Evolutionary conservation across 1,284 basidiomycete species (phyloP).

Genomic region (Apiotrichum veenhuisii): DNA sequence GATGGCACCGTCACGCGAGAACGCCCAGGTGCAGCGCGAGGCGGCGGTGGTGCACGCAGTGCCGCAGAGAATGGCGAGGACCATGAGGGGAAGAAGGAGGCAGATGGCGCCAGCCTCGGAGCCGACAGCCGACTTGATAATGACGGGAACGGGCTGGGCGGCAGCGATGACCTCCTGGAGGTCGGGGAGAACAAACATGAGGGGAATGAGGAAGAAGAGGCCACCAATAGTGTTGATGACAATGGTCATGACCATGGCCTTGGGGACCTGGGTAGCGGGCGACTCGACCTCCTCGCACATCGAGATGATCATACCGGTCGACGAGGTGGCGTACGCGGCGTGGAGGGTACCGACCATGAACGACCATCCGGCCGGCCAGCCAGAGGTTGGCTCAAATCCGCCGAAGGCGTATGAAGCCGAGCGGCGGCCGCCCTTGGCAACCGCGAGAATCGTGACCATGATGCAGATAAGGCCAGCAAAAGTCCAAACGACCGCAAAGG

Average conservation of each 20-base stretch:
- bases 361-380: constrained; percentile 18
- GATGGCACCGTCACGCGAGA: constrained; percentile 51
- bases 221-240: constrained; percentile 30
- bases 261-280: constrained; percentile 42
- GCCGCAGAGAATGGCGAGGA: constrained; percentile 50
- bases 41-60: constrained; percentile 44
- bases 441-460: constrained; percentile 41
- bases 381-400: constrained; percentile 17
- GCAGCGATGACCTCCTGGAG: constrained; percentile 42
- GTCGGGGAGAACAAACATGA: constrained; percentile 51
- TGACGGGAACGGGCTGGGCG: constrained; percentile 50
- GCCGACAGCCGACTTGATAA: constrained; percentile 50
- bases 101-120: constrained; percentile 48
- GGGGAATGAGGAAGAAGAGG: constrained; percentile 46
- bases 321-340: constrained; percentile 38
- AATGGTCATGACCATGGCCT: constrained; percentile 34
- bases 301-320: constrained; percentile 44
- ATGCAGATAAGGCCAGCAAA: constrained; percentile 23
- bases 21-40: constrained; percentile 44
- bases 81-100: constrained; percentile 47
- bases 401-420: constrained; percentile 32
- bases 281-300: constrained; percentile 49
- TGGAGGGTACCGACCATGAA: constrained; percentile 43
- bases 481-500: constrained; percentile 32
- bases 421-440: constrained; percentile 39